A percentile compares a stretch with the other conserved stretches of the same genome.
Evolutionary conservation across 257 asterid genomes (phyloP).

Genomic region (Fraxinus cuspidata): DNA sequence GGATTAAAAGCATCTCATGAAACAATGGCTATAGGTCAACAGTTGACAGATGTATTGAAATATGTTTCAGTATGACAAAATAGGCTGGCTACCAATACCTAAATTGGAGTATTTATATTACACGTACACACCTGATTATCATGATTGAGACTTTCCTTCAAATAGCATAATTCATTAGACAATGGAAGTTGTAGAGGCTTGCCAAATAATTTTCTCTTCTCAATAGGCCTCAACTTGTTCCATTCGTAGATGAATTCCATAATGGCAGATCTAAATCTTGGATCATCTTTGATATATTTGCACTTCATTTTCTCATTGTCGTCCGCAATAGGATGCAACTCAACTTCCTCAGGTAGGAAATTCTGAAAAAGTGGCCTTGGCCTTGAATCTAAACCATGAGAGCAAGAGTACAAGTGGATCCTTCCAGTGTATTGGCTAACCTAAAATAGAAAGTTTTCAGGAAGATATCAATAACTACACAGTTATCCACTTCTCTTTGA

Average conservation of each 20-base stretch:
- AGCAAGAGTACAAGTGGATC: slow-evolving; percentile 83
- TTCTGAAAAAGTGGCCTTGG: slow-evolving; percentile 83
- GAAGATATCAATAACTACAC: slow-evolving; percentile 19
- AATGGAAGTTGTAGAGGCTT: slow-evolving; percentile 92
- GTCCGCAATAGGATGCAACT: slow-evolving; percentile 34
- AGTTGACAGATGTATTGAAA: background rate
- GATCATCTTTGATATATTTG: slow-evolving; percentile 45
- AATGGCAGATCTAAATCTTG: slow-evolving; percentile 51
- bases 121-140: slow-evolving; percentile 60
- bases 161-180: slow-evolving; percentile 69
- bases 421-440: slow-evolving; percentile 95
- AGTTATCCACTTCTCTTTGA: background rate
- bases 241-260: slow-evolving; percentile 61
- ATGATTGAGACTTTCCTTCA: slow-evolving; percentile 77
- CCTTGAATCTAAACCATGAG: slow-evolving; percentile 68
- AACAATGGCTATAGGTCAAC: slow-evolving; percentile 13
- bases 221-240: slow-evolving; percentile 81
- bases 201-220: slow-evolving; percentile 61
- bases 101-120: slow-evolving; percentile 12
- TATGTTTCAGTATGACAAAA: background rate
- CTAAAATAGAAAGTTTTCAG: slow-evolving; percentile 42
- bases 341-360: slow-evolving; percentile 80
- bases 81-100: background rate
- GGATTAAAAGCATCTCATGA: slow-evolving; percentile 7
- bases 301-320: slow-evolving; percentile 37